Conservation (phyloP, 305 asterid genomes). For the Solanum hybrid region DNA sequence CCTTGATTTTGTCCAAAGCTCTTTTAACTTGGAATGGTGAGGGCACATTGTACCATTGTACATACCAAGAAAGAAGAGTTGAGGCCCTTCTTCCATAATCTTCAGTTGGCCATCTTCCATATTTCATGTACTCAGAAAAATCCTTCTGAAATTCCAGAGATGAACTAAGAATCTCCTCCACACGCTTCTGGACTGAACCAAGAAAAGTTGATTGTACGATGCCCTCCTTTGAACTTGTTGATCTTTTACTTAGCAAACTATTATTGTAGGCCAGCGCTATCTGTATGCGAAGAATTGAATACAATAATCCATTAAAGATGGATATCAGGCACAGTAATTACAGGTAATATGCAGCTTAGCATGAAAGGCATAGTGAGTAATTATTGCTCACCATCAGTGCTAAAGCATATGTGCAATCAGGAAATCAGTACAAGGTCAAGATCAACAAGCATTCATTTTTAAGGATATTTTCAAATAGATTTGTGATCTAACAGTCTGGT, state of each 20-base stretch:
- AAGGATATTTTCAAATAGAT: not conserved
- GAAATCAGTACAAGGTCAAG: not conserved
- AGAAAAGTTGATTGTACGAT: conserved; percentile 75
- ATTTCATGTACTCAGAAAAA: conserved; percentile 30
- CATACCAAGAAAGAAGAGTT: conserved; percentile 65
- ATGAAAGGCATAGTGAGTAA: not conserved
- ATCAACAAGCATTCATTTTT: not conserved
- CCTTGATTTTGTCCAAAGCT: conserved; percentile 44
- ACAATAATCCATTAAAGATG: not conserved
- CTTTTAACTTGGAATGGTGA: conserved; percentile 36
- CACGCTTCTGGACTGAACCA: conserved; percentile 69
- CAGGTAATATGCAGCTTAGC: not conserved
- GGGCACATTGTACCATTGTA: conserved; percentile 74
- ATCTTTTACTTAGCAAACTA: conserved; percentile 59
- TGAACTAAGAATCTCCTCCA: conserved; percentile 51
- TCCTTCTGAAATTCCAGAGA: conserved; percentile 21
- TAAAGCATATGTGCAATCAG: not conserved
- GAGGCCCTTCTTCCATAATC: conserved; percentile 29
- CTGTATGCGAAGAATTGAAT: conserved; percentile 23
- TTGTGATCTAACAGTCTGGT: not conserved
- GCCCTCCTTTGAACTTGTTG: conserved; percentile 45
- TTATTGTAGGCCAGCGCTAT: conserved; percentile 79
- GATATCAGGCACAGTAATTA: not conserved
- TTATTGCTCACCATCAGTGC: not conserved
- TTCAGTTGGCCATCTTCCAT: conserved; percentile 58